Base-by-base conservation (phyloP, 116 monocot genomes). In the Trichopus zeylanicus region DNA sequence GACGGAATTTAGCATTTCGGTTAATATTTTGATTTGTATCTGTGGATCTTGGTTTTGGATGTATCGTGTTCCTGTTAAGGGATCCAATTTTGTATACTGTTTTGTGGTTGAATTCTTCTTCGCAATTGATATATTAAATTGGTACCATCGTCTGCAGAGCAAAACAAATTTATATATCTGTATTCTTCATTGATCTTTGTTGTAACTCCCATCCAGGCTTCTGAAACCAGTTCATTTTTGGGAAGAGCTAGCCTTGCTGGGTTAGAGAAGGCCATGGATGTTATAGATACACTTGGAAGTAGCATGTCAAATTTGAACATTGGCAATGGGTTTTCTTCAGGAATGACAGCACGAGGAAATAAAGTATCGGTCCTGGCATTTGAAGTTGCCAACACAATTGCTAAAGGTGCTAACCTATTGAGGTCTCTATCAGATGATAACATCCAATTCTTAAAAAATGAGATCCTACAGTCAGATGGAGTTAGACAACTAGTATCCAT, bases 381-480 rank as follows among this genome's bases (percentile, higher is more conserved):
- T 69, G 87, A 87, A 70, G 87, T 87, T 47, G 87, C 87, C 53
- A 87, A 87, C 53, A 87, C 87, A 53, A 82, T 87, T 64, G 87
- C 78, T 60, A 83, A 87, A 73, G 83, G 83, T 70, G 67, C 75
- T 51, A 76, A 46, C 47, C 56, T 87, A 34, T 70, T 83, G 65
- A 66, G 51, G 6, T 82, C 79, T 10, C 73, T 82, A 53, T 79
- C 87, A 24, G 87, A 87, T 32, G 83, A 76, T 51, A 87, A 69
- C 47, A 76, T 82, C 60, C 60, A 70, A 51, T 61, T 67, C 20
- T 74, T 87, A 61, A 83, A 79, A 39, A 69, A 76, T 55, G 76
- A 79, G 3, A 48, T 87, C 53, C 63, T 83, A 34, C 69, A 68
- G 37, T 87, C 79, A 24, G 79, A 87, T 19, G 87, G 83, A 19